Percentiles rank a stretch among this genome's conserved stretches.
Conservation (phyloP, 2,329 filamentous ascomycete species). For the Exophiala dermatitidis region DNA sequence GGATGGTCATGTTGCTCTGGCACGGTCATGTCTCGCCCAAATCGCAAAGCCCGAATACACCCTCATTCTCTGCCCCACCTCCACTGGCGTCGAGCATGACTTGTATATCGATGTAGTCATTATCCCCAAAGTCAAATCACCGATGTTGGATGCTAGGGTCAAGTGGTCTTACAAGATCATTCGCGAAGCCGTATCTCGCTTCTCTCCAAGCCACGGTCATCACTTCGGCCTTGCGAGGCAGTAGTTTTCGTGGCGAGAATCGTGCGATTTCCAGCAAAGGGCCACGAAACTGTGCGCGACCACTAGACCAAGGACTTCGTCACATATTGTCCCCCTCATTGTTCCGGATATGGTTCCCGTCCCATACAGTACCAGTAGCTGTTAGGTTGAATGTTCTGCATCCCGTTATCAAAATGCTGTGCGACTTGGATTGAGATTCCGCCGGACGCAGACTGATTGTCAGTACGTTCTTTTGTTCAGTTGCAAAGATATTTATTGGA, state of each 20-base stretch:
- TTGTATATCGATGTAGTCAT: constrained; percentile 14
- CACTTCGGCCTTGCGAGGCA: constrained; percentile 9
- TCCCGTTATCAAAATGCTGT: constrained; percentile 1
- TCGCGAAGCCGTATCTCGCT: not conserved
- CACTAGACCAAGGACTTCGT: not conserved
- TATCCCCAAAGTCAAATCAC: constrained; percentile 14
- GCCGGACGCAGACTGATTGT: not conserved
- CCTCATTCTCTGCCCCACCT: constrained; percentile 4
- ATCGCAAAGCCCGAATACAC: constrained; percentile 17
- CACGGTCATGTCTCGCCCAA: constrained; percentile 1
- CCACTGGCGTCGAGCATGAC: constrained; percentile 13
- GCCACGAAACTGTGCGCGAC: not conserved
- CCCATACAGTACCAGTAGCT: constrained; percentile 1
- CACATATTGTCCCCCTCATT: not conserved
- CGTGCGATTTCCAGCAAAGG: constrained; percentile 9
- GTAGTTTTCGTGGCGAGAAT: constrained; percentile 2
- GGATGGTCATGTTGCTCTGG: constrained; percentile 13
- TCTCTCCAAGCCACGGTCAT: constrained; percentile 9
- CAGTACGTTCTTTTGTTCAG: constrained; percentile 11
- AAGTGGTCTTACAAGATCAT: constrained; percentile 11
- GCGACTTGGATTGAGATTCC: constrained; percentile 2
- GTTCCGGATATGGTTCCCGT: not conserved
- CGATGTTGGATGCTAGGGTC: constrained; percentile 8
- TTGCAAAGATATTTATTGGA: not conserved
- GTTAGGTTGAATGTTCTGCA: not conserved